phyloP scores from a whole-genome alignment of 2,329 filamentous ascomycete genomes.

The Trichoderma guizhouense region DNA sequence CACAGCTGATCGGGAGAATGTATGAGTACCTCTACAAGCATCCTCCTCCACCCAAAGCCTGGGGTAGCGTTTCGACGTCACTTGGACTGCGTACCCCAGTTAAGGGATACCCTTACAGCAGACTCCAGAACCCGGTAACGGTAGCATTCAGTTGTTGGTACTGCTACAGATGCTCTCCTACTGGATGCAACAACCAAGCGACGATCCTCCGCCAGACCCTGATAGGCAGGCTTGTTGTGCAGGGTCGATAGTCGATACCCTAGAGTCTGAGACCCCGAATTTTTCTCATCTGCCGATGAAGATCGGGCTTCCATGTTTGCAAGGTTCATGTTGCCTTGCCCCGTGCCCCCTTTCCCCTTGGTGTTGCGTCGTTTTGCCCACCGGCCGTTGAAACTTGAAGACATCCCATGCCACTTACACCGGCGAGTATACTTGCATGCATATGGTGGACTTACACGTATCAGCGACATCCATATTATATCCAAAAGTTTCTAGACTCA shows the following conservation, averaged over 20 bases:
- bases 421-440: neutral
- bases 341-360: neutral
- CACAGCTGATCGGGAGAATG: neutral
- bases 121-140: neutral
- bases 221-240: neutral
- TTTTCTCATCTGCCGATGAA: conserved; percentile 10
- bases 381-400: neutral
- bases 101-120: neutral
- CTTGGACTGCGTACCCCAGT: neutral
- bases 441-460: neutral
- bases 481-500: conserved; percentile 9
- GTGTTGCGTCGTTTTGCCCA: neutral
- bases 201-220: conserved; percentile 9
- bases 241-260: neutral
- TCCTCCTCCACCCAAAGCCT: neutral
- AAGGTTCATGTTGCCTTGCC: neutral
- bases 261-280: conserved; percentile 7
- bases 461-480: neutral
- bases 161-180: neutral
- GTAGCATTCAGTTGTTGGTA: neutral
- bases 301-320: neutral
- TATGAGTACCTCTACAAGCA: neutral
- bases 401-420: neutral
- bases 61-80: conserved; percentile 11
- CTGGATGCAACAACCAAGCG: neutral